Conservation (phyloP, 805 yeast genomes). For the Metschnikowia reukaufii region DNA sequence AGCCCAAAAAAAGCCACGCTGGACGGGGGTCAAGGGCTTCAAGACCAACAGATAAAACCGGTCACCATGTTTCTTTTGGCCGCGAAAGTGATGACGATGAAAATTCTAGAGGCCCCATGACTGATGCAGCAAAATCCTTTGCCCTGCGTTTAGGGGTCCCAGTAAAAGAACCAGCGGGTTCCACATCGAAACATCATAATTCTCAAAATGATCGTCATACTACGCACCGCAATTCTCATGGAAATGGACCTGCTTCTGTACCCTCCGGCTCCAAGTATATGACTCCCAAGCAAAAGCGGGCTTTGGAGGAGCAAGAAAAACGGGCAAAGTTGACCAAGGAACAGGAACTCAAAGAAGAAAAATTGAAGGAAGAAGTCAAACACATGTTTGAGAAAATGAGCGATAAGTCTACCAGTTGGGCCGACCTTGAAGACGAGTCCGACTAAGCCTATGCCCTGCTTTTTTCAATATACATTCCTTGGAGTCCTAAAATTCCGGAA, state of each 20-base stretch:
- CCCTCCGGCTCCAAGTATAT: slow-evolving; percentile 7
- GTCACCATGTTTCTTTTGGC: not conserved
- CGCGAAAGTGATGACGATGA: slow-evolving; percentile 7
- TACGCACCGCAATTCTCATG: no score
- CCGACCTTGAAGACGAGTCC: slow-evolving; percentile 30
- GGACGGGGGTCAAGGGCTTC: slow-evolving; percentile 1
- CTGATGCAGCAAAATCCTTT: slow-evolving; percentile 32
- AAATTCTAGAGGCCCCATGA: slow-evolving; percentile 17
- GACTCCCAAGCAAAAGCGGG: slow-evolving; percentile 15
- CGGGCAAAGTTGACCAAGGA: slow-evolving; percentile 8
- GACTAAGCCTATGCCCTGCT: not conserved
- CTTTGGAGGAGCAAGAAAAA: slow-evolving; percentile 9
- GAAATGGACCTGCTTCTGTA: no score
- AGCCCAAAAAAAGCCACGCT: slow-evolving; percentile 9
- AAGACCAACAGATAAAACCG: not conserved
- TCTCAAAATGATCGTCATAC: not conserved
- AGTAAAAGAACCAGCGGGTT: not conserved
- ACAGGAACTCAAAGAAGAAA: slow-evolving; percentile 19
- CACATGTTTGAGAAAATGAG: slow-evolving; percentile 30
- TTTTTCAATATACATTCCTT: no score
- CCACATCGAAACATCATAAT: not conserved
- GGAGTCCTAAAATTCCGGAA: no score
- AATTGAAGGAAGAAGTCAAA: slow-evolving; percentile 27
- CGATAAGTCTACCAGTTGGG: slow-evolving; percentile 33
- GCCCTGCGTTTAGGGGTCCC: slow-evolving; percentile 30